Percentiles rank a stretch among this genome's conserved stretches.
Evolutionary conservation across 2,329 filamentous ascomycete genomes (phyloP).

Genomic region (Tolypocladium inflatum): DNA sequence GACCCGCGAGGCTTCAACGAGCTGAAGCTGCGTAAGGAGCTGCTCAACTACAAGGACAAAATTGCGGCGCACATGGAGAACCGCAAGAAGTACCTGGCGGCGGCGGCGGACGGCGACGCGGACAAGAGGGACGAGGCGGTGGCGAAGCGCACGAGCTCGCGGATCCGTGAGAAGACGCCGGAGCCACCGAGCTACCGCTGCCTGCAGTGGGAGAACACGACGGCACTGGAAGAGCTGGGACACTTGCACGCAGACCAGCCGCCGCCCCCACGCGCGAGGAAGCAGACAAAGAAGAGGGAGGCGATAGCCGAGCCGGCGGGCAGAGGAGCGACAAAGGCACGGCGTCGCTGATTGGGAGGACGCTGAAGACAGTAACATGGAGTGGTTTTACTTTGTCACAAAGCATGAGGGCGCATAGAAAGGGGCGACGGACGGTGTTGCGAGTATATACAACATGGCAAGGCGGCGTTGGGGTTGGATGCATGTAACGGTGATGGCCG

Average conservation of each 20-base stretch:
- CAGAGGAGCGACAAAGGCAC: constrained; percentile 18
- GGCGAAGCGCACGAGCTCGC: constrained; percentile 33
- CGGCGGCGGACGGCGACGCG: constrained; percentile 25
- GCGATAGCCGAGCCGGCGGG: constrained; percentile 20
- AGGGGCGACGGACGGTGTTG: neutral
- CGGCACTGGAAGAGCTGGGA: constrained; percentile 46
- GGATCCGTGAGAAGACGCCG: constrained; percentile 36
- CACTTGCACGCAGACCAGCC: constrained; percentile 48
- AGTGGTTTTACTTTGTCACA: neutral
- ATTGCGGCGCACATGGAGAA: constrained; percentile 75
- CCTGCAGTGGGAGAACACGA: constrained; percentile 45
- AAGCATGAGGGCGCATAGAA: neutral
- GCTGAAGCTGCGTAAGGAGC: constrained; percentile 77
- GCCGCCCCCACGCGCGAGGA: constrained; percentile 39
- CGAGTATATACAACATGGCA: neutral
- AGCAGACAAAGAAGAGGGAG: constrained; percentile 43
- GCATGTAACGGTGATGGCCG: neutral
- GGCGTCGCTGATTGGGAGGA: constrained; percentile 13
- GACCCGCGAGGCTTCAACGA: constrained; percentile 83
- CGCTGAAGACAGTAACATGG: neutral
- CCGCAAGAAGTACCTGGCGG: constrained; percentile 57
- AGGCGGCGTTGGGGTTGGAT: neutral
- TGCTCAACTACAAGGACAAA: constrained; percentile 64
- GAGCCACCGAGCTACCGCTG: constrained; percentile 39
- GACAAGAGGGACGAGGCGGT: constrained; percentile 27